Conservation (phyloP, 139 green algal species). For the Micractinium conductrix region DNA sequence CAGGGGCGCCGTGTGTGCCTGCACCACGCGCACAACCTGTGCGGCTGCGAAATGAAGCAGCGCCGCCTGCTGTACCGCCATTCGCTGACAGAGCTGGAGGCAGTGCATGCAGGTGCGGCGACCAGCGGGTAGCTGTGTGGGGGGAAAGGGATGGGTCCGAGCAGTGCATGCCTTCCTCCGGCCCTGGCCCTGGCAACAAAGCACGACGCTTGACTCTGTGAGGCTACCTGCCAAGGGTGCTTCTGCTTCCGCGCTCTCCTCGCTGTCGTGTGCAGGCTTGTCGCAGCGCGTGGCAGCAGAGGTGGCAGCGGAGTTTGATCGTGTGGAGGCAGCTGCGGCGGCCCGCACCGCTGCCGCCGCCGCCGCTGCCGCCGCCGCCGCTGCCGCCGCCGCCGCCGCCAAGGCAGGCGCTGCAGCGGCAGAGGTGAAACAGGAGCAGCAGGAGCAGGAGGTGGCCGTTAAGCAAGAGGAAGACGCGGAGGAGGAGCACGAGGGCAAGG, state of each 20-base stretch:
- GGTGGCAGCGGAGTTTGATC: neutral
- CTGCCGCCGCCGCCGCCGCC: too few relatives aligned
- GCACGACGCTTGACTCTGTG: too few relatives aligned
- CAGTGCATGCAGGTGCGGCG: neutral
- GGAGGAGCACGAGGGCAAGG: neutral
- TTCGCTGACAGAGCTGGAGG: conserved; percentile 67
- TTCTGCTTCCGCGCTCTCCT: too few relatives aligned
- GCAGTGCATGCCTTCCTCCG: too few relatives aligned
- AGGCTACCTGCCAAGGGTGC: too few relatives aligned
- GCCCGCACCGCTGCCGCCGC: conserved; percentile 1
- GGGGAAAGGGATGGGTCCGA: too few relatives aligned
- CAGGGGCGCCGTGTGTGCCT: conserved; percentile 59
- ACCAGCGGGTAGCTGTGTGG: too few relatives aligned
- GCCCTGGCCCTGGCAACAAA: too few relatives aligned
- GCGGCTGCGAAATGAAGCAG: conserved; percentile 62
- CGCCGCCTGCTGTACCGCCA: conserved; percentile 75
- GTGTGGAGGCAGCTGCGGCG: conserved; percentile 1
- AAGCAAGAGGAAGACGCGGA: neutral
- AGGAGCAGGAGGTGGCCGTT: neutral
- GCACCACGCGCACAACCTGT: conserved; percentile 71
- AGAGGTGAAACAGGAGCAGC: conserved; percentile 6
- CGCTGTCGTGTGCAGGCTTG: neutral
- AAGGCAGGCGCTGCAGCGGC: neutral
- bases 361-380: neutral
- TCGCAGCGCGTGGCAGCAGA: conserved; percentile 19